Base-by-base conservation (phyloP, 108 stramenopile genomes). In the Poteriospumella lacustris region DNA sequence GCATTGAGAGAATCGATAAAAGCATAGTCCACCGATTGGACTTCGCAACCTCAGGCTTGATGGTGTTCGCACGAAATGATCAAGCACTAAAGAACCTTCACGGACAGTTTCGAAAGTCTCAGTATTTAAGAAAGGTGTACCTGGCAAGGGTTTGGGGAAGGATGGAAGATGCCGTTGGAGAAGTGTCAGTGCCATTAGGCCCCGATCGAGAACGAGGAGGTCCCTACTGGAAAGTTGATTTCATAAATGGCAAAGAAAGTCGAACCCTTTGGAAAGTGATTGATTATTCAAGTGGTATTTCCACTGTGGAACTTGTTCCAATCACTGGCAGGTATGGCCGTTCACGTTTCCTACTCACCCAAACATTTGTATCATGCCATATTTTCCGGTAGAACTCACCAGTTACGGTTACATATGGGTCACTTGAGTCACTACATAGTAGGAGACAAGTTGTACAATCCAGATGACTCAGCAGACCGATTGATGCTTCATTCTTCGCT, bases 201-300 rank as follows among this genome's bases (percentile, higher is more conserved):
- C 28, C 28, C 28, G 60, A 64, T 24, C 15, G 28, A 5, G 60
- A 64, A 31, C 28, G 24, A 64, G 60, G 60, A 64, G 28, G 33
- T 31, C 60, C 60, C 5, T 64, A 12, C 36, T 64, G 60, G 28
- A 64, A 64, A 64, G 60, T 64, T 64, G 60, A 64, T 64, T 34
- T 34, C 9, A 9, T 12, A 24, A 31, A 5, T 12, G 60, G 60
- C 33, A 64, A 64, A 64, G 33, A 19, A 5, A 64, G 60, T 64
- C 31, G 28, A 26, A 64, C 60, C 31, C 29, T 34, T 9, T 64
- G 60, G 60, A 3, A 34, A 24, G 60, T 24, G 36, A 9, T 64
- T 26, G 60, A 26, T 34, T 5, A 64, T 31, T 5, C 5, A 34
- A 3, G 31, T 5, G 9, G 29, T 34, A 3, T 34, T 34, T 64